Percentiles rank a stretch among this genome's conserved stretches.
Conservation (phyloP, 371 early-diverging fungal species). For the Sporodiniella umbellata region DNA sequence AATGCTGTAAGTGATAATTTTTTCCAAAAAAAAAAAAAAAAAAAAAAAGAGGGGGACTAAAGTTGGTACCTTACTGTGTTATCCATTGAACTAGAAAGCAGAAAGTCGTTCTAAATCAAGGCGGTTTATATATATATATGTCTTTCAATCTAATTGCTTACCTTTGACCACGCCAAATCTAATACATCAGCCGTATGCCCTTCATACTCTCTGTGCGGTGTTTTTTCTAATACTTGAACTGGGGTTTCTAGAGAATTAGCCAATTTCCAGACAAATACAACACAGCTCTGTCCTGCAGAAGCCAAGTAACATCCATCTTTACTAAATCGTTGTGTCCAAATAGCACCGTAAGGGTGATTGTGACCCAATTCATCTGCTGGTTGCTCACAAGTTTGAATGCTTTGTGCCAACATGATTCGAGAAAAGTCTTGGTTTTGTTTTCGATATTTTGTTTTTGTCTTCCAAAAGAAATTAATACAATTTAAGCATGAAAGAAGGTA, state of each 20-base stretch:
- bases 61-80: slow-evolving; percentile 72
- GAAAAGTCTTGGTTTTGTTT: slow-evolving; percentile 25
- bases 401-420: slow-evolving; percentile 30
- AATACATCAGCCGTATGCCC: slow-evolving; percentile 75
- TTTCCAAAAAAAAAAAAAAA: too few relatives aligned
- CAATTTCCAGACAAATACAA: slow-evolving; percentile 65
- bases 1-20: too few relatives aligned
- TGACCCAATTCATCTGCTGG: slow-evolving; percentile 4
- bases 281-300: slow-evolving; percentile 71
- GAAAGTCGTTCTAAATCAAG: slow-evolving; percentile 55
- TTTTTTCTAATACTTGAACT: slow-evolving; percentile 55
- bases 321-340: slow-evolving; percentile 67
- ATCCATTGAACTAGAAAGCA: slow-evolving; percentile 83
- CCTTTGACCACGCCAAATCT: slow-evolving; percentile 81
- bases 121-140: neutral
- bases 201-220: slow-evolving; percentile 60
- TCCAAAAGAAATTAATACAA: neutral
- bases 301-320: slow-evolving; percentile 76
- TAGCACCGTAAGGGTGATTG: slow-evolving; percentile 23
- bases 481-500: neutral
- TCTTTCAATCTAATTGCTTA: slow-evolving; percentile 1
- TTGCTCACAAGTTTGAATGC: slow-evolving; percentile 13
- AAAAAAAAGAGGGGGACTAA: too few relatives aligned
- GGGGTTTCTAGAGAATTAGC: neutral
- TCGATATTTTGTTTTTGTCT: slow-evolving; percentile 22